A percentile compares a stretch with the other conserved stretches of the same genome.
Conservation (phyloP, 2,329 filamentous ascomycete species). For the Teratosphaeria zuluensis region DNA sequence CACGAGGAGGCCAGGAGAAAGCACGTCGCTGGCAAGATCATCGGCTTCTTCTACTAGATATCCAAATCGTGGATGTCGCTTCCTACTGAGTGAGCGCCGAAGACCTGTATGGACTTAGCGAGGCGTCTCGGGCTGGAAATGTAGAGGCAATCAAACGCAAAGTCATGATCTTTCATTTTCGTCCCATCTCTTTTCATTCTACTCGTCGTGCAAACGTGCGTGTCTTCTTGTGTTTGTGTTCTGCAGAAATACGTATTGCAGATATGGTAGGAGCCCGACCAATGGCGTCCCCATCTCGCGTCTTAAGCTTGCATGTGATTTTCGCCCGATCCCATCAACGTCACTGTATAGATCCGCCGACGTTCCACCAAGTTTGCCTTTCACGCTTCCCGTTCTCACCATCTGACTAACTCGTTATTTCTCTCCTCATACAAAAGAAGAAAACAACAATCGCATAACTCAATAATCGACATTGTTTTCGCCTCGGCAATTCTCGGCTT, state of each 20-base stretch:
- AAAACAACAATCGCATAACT: neutral
- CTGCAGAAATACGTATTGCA: neutral
- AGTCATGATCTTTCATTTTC: neutral
- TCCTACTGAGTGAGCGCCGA: neutral
- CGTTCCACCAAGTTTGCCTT: neutral
- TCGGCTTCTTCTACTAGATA: constrained; percentile 91
- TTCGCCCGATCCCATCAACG: neutral
- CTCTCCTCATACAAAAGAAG: no score
- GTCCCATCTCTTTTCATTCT: neutral
- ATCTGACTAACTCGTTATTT: neutral
- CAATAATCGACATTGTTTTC: neutral
- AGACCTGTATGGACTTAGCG: neutral
- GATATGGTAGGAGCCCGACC: neutral
- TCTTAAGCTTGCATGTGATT: neutral
- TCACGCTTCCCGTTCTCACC: neutral
- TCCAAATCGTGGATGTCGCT: neutral
- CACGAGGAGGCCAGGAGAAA: constrained; percentile 95
- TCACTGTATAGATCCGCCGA: neutral
- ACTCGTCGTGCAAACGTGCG: neutral
- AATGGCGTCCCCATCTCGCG: neutral
- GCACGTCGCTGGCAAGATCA: constrained; percentile 98
- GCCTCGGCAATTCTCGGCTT: neutral
- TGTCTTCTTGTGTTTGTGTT: neutral
- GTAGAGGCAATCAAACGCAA: neutral
- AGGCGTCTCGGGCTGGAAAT: neutral